Evolutionary conservation across 2,329 filamentous ascomycete genomes (phyloP).

Genomic region (Colletotrichum euphorbiae): DNA sequence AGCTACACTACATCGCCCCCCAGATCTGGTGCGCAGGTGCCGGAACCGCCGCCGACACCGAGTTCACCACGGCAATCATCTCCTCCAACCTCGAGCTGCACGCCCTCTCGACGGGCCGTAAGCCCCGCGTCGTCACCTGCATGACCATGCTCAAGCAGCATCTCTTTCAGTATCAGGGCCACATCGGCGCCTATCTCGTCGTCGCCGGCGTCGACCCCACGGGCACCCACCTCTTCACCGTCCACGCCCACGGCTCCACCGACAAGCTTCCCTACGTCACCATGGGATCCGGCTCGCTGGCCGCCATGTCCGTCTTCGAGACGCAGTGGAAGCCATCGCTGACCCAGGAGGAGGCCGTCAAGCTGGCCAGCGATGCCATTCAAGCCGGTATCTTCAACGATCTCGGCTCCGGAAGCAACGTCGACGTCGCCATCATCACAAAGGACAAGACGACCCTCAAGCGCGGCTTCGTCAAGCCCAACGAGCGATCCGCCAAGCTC

Average conservation of each 20-base stretch:
- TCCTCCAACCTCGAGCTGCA: slow-evolving; percentile 99
- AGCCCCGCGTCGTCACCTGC: slow-evolving; percentile 96
- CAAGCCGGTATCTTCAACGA: slow-evolving; percentile 99
- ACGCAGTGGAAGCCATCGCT: slow-evolving; percentile 89
- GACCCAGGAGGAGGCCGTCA: slow-evolving; percentile 83
- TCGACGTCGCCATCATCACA: slow-evolving; percentile 96
- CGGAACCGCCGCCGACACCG: slow-evolving; percentile 96
- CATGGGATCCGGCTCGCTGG: slow-evolving; percentile 96
- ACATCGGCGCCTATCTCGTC: slow-evolving; percentile 98
- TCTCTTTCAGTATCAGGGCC: slow-evolving; percentile 96
- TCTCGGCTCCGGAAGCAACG: slow-evolving; percentile 94
- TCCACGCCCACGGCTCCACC: slow-evolving; percentile 97
- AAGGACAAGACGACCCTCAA: slow-evolving; percentile 93
- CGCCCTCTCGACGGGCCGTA: slow-evolving; percentile 93
- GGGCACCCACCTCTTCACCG: slow-evolving; percentile 94
- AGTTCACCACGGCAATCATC: slow-evolving; percentile 98
- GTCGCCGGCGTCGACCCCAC: slow-evolving; percentile 97
- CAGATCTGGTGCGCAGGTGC: slow-evolving; percentile 99
- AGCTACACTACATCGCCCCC: slow-evolving; percentile 97
- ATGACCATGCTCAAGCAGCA: slow-evolving; percentile 99
- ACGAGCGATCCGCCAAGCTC: slow-evolving; percentile 90
- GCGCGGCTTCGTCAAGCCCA: slow-evolving; percentile 93
- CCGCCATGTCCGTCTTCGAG: slow-evolving; percentile 98
- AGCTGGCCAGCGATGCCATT: slow-evolving; percentile 87
- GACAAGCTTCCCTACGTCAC: slow-evolving; percentile 99